Conservation (phyloP, 2,329 filamentous ascomycete species). For the Aureobasidium sp. region DNA sequence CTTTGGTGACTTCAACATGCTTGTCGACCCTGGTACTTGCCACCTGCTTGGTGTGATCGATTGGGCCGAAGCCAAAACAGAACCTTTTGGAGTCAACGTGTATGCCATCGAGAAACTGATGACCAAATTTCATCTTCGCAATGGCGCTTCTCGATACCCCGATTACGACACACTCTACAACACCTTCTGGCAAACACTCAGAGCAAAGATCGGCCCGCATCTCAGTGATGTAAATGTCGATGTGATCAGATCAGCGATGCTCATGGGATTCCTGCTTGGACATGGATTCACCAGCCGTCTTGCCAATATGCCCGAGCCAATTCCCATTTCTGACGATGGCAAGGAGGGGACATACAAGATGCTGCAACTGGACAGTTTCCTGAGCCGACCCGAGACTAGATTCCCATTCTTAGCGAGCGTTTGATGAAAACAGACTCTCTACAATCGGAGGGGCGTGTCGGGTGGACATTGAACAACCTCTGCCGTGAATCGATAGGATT, state of each 20-base stretch:
- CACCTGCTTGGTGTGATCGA: constrained; percentile 14
- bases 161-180: not conserved
- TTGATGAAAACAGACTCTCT: not conserved
- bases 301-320: not conserved
- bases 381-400: not conserved
- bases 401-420: not conserved
- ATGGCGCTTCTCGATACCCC: not conserved
- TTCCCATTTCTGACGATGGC: not conserved
- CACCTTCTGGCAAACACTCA: constrained; percentile 8
- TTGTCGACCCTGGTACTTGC: constrained; percentile 5
- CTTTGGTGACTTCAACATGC: constrained; percentile 12
- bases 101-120: constrained; percentile 7
- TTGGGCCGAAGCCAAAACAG: constrained; percentile 12
- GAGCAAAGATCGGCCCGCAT: not conserved
- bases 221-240: not conserved
- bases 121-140: constrained; percentile 7
- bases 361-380: not conserved
- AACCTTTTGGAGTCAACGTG: constrained; percentile 9
- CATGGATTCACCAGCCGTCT: constrained; percentile 1
- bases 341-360: not conserved
- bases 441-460: too few relatives aligned
- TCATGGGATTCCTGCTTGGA: not conserved
- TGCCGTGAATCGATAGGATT: too few relatives aligned
- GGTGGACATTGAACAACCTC: too few relatives aligned
- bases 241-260: constrained; percentile 1